Evolutionary conservation across 768 basidiomycete species (phyloP).

Genomic region (Atractiella rhizophila): DNA sequence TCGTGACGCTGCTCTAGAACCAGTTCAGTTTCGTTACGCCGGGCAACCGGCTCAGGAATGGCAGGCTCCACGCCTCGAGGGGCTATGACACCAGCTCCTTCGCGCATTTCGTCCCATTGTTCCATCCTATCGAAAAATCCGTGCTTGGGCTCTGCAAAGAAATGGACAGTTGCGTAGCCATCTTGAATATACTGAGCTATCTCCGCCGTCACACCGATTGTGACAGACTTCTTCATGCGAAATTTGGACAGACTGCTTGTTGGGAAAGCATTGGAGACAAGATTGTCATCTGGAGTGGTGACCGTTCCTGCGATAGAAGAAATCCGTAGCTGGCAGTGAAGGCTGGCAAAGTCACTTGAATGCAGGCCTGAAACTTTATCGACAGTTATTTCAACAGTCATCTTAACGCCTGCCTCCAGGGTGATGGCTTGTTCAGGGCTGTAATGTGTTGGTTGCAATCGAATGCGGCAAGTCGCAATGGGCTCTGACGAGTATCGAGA

Average conservation of each 20-base stretch:
- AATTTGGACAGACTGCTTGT: constrained; percentile 46
- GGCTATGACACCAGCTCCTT: too few species aligned
- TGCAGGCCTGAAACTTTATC: constrained; percentile 73
- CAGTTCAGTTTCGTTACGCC: constrained; percentile 78
- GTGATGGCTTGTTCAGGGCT: constrained; percentile 9
- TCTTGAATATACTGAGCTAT: constrained; percentile 44
- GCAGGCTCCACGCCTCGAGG: background rate
- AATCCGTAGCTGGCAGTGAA: constrained; percentile 67
- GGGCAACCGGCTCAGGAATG: constrained; percentile 15
- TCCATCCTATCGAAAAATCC: constrained; percentile 72
- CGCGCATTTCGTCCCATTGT: constrained; percentile 79
- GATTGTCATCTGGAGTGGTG: constrained; percentile 38
- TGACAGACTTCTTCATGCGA: constrained; percentile 58
- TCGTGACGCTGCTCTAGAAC: constrained; percentile 68
- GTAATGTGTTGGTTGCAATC: constrained; percentile 34
- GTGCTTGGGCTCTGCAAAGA: constrained; percentile 58
- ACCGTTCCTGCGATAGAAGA: constrained; percentile 60
- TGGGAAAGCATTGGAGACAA: constrained; percentile 49
- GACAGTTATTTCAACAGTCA: constrained; percentile 59
- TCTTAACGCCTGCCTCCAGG: constrained; percentile 48
- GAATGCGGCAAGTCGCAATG: constrained; percentile 74
- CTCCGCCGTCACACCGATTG: constrained; percentile 46
- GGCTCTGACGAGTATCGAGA: constrained; percentile 86
- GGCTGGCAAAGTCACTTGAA: constrained; percentile 59
- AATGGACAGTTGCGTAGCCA: constrained; percentile 63